Percentiles rank a stretch among this genome's conserved stretches.
These are phyloP conservation scores for Monosporozyma unispora DNA, from an alignment of 805 yeast species.

Conservation along the genomic window DNA sequence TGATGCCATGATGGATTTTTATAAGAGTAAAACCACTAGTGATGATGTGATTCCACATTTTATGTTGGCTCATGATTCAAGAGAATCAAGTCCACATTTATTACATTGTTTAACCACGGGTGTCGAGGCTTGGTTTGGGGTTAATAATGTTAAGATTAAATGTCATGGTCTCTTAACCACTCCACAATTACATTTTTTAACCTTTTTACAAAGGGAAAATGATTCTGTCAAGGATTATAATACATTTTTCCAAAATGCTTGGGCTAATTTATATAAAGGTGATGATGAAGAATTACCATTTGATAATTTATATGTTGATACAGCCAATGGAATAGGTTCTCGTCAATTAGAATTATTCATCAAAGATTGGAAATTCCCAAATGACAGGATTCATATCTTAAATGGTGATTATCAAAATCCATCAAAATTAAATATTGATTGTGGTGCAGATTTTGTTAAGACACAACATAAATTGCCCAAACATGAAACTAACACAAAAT, in stretches of 20 bases:
- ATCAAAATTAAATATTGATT: slow-evolving; percentile 53
- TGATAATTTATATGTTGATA: slow-evolving; percentile 56
- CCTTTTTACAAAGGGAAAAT: slow-evolving; percentile 42
- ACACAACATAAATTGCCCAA: slow-evolving; percentile 72
- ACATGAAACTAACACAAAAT: slow-evolving; percentile 13
- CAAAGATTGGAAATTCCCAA: slow-evolving; percentile 20
- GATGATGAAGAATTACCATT: slow-evolving; percentile 10
- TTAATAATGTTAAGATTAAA: slow-evolving; percentile 21
- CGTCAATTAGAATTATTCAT: slow-evolving; percentile 51
- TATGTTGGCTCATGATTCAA: slow-evolving; percentile 77
- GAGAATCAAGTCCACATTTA: slow-evolving; percentile 63
- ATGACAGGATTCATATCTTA: slow-evolving; percentile 36
- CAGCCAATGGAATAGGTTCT: slow-evolving; percentile 97
- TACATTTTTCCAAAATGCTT: slow-evolving; percentile 42
- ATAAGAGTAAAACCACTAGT: slow-evolving; percentile 4
- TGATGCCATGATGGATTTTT: slow-evolving; percentile 2
- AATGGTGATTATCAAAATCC: slow-evolving; percentile 52
- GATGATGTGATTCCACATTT: slow-evolving; percentile 44
- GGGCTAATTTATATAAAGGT: slow-evolving; percentile 14
- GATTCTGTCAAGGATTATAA: slow-evolving; percentile 59
- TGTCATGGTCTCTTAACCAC: slow-evolving; percentile 75
- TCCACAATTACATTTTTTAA: slow-evolving; percentile 87
- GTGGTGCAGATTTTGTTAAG: slow-evolving; percentile 96
- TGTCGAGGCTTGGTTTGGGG: slow-evolving; percentile 34
- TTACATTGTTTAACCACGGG: slow-evolving; percentile 40